These are phyloP conservation scores for Colletotrichum zoysiae DNA, from an alignment of 2,329 filamentous ascomycete species.

Conservation along the genomic window DNA sequence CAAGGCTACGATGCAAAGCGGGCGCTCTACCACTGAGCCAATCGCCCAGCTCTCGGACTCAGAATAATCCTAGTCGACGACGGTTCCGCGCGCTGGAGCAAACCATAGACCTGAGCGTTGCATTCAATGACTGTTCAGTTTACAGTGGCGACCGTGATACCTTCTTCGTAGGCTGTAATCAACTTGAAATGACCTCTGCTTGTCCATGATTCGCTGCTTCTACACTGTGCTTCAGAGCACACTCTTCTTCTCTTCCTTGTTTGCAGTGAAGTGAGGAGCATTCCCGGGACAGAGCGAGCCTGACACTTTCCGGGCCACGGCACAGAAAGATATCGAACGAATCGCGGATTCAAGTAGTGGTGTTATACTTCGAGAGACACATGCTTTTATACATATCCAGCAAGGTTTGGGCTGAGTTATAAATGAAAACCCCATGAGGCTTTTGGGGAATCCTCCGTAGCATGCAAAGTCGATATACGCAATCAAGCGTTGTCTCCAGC, in stretches of 20 bases:
- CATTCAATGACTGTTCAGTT: background rate
- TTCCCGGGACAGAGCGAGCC: background rate
- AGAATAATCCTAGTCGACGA: background rate
- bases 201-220: background rate
- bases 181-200: too few species aligned
- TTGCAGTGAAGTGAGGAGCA: background rate
- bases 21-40: conserved; percentile 24
- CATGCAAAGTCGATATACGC: background rate
- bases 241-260: background rate
- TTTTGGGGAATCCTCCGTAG: background rate
- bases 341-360: background rate
- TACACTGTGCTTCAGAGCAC: background rate
- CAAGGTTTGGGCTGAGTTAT: too few species aligned
- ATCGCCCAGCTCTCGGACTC: background rate
- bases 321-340: background rate
- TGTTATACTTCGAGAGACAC: background rate
- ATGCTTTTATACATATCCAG: background rate
- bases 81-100: background rate
- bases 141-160: background rate
- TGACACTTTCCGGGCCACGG: background rate
- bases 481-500: background rate
- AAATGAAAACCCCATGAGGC: too few species aligned
- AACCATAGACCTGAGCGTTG: background rate
- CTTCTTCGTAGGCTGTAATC: background rate
- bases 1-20: conserved; percentile 12